Evolutionary conservation across 2,329 filamentous ascomycete species (phyloP).

Genomic region (Colletotrichum somersetense): DNA sequence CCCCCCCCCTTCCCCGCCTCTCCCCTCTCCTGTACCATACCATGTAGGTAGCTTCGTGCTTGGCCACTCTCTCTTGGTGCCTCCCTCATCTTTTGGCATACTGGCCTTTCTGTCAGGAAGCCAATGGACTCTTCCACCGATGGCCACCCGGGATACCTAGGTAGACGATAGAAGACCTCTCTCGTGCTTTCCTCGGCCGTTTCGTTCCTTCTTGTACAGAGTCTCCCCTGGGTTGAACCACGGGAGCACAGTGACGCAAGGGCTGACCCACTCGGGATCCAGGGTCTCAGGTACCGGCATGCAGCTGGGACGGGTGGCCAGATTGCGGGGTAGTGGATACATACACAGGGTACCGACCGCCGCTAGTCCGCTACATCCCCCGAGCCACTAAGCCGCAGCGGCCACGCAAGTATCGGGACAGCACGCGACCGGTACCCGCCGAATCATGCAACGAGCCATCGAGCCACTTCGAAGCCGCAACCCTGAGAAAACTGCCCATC

Average conservation of each 20-base stretch:
- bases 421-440: conserved; percentile 25
- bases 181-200: neutral
- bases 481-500: conserved; percentile 38
- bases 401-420: conserved; percentile 37
- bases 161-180: neutral
- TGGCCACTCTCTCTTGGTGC: neutral
- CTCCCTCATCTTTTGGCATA: neutral
- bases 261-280: conserved; percentile 39
- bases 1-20: neutral
- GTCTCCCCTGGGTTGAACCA: conserved; percentile 6
- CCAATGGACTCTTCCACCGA: neutral
- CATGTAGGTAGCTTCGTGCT: neutral
- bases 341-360: conserved; percentile 35
- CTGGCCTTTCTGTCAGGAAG: too few species aligned
- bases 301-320: conserved; percentile 34
- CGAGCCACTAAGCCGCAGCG: conserved; percentile 9
- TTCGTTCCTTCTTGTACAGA: conserved; percentile 2
- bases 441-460: conserved; percentile 27
- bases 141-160: too few species aligned
- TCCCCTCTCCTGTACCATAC: neutral
- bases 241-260: conserved; percentile 42
- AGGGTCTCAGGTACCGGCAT: conserved; percentile 43
- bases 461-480: conserved; percentile 37
- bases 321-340: conserved; percentile 44
- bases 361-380: conserved; percentile 37